Base-by-base conservation (phyloP, 140 eudicot genomes). In the Oenanthe javanica region DNA sequence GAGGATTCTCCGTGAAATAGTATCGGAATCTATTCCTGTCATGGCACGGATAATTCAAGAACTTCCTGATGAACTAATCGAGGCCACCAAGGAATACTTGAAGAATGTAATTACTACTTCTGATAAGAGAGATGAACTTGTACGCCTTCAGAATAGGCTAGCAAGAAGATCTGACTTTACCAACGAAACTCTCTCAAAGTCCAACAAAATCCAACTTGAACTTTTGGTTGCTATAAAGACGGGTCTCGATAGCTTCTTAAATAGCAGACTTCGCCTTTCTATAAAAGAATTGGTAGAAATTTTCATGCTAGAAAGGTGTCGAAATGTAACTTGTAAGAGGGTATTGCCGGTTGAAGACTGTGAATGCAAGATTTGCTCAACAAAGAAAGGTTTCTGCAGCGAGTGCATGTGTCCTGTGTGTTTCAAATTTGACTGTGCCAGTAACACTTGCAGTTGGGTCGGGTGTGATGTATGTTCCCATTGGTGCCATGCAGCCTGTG, bases 361-460 rank as follows among this genome's bases (percentile, higher is more conserved):
- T 67, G 96, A 93, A 47, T 91, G 96, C 90, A 93, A 91, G 86
- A 93, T 89, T 72, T 91, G 97, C 87, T 91, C 95, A 3, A 87
- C 85, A 23, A 89, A 81, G 69, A 88, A 91, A 77, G 95, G 98
- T 14, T 93, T 93, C 79, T 89, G 97, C 79, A 91, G 92, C 15
- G 90, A 91, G 77, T 93, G 97, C 82, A 91, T 91, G 98, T 93
- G 98, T 45, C 89, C 92, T 0, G 84, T 93, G 11, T 93, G 97
- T 81, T 64, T 89, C 73, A 91, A 89, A 82, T 93, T 93, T 23
- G 98, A 91, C 77, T 91, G 88, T 79, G 97, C 96, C 6, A 88
- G 50, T 31, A 89, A 91, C 63, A 93, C 98, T 14, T 93, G 98
- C 83, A 89, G 92, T 91, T 91, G 98, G 98, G 95, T 93, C 25